Evolutionary conservation across 352 stramenopile genomes (phyloP), one percentile per base, ranked within the genome.

Genomic region (Peronospora belbahrii): DNA sequence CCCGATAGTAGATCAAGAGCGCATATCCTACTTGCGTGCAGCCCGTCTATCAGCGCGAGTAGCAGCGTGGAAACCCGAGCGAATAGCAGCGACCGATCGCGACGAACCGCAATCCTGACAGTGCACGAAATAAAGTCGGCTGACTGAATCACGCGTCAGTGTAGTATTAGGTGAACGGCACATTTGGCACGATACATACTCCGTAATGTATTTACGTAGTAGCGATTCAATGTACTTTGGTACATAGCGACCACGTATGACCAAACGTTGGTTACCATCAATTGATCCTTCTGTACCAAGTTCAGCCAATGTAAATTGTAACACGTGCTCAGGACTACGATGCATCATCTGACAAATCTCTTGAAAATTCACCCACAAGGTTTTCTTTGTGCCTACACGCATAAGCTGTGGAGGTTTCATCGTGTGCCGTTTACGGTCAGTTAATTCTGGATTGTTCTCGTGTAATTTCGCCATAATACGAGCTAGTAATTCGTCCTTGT

Each of bases 181-280:
- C 94, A 98, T 99, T 67, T 98, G 89, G 79, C 97, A 99, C 56
- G 94, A 98, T 18, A 99, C 96, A 75, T 99, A 99, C 67, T 98
- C 95, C 17, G 94, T 95, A 57, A 99, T 98, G 74, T 99, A 99
- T 74, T 99, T 99, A 46, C 94, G 79, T 38, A 99, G 82, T 61
- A 99, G 85, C 44, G 79, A 97, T 65, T 99, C 96, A 66, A 99
- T 99, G 79, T 98, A 99, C 82, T 99, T 98, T 33, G 94, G 86
- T 35, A 97, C 84, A 67, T 98, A 99, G 55, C 96, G 94, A 42
- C 97, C 97, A 42, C 95, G 90, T 62, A 99, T 98, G 23, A 99
- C 92, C 23, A 99, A 77, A 30, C 95, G 94, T 64, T 98, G 93
- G 69, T 97, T 98, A 55, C 95, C 96, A 66, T 99, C 97, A 70